These are phyloP conservation scores for Aureobasidium subglaciale DNA, from an alignment of 2,329 filamentous ascomycete genomes.

Conservation along the genomic window DNA sequence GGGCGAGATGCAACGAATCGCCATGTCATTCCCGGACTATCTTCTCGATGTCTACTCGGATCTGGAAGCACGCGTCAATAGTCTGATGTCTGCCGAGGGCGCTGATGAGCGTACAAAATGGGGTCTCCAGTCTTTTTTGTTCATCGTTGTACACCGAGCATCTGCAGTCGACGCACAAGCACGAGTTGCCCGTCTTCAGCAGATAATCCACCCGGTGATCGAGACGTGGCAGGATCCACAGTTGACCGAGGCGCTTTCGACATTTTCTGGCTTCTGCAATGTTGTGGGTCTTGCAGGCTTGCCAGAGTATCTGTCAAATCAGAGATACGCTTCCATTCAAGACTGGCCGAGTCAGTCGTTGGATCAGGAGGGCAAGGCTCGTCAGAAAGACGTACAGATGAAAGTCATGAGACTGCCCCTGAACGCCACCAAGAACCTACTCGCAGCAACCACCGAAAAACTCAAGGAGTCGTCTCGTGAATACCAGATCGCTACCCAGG, in stretches of 20 bases:
- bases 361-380: slow-evolving; percentile 68
- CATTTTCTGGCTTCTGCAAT: slow-evolving; percentile 71
- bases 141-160: slow-evolving; percentile 87
- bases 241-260: slow-evolving; percentile 62
- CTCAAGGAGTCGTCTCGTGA: slow-evolving; percentile 65
- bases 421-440: slow-evolving; percentile 79
- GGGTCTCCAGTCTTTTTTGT: slow-evolving; percentile 82
- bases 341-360: slow-evolving; percentile 78
- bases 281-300: slow-evolving; percentile 74
- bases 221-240: slow-evolving; percentile 68
- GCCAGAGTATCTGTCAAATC: slow-evolving; percentile 67
- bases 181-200: slow-evolving; percentile 63
- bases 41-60: slow-evolving; percentile 79
- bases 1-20: slow-evolving; percentile 79
- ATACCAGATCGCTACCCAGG: slow-evolving; percentile 65
- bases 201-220: slow-evolving; percentile 77
- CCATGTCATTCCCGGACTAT: slow-evolving; percentile 84
- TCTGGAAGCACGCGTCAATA: slow-evolving; percentile 73
- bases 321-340: slow-evolving; percentile 64
- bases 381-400: slow-evolving; percentile 73
- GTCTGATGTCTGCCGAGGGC: slow-evolving; percentile 65
- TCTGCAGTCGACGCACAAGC: slow-evolving; percentile 63
- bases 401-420: slow-evolving; percentile 69
- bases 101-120: slow-evolving; percentile 77
- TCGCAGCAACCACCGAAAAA: slow-evolving; percentile 89